phyloP scores from a whole-genome alignment of 1,139 yeast species.

The Magnusiomyces suaveolens region DNA sequence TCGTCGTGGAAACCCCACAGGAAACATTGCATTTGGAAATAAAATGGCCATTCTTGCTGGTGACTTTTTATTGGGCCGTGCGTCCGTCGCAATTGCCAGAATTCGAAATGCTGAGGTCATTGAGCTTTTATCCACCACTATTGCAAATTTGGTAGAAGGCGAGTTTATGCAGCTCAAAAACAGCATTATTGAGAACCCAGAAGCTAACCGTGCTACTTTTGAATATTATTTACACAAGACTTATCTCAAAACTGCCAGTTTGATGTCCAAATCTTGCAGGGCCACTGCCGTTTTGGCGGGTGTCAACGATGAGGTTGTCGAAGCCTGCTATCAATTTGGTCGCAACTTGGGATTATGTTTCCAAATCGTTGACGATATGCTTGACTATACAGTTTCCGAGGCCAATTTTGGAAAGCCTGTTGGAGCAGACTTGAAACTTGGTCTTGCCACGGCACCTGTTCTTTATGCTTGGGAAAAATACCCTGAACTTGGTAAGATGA shows the following conservation, averaged over 20 bases:
- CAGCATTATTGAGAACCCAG: constrained; percentile 55
- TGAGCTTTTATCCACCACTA: constrained; percentile 87
- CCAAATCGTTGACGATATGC: constrained; percentile 92
- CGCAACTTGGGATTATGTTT: constrained; percentile 89
- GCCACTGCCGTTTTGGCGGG: constrained; percentile 93
- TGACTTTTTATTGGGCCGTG: constrained; percentile 87
- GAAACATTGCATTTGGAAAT: constrained; percentile 87
- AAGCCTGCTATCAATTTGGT: constrained; percentile 83
- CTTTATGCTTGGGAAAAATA: constrained; percentile 86
- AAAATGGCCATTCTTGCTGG: constrained; percentile 98
- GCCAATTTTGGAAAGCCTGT: constrained; percentile 86
- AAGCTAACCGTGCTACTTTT: constrained; percentile 76
- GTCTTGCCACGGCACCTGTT: constrained; percentile 95
- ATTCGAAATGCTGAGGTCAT: constrained; percentile 94
- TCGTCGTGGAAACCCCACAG: constrained; percentile 83
- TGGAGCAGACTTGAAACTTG: constrained; percentile 87
- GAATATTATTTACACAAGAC: constrained; percentile 93
- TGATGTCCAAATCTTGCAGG: constrained; percentile 90
- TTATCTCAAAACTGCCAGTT: constrained; percentile 85
- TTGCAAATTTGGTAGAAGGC: constrained; percentile 95
- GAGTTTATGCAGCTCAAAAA: constrained; percentile 97
- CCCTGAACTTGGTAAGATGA: constrained; percentile 75
- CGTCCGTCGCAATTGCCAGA: constrained; percentile 90
- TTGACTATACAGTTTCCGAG: constrained; percentile 84
- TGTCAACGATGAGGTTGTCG: constrained; percentile 61